These are phyloP conservation scores for Plasmodium cynomolgi DNA, from an alignment of 169 alveolate species.

Conservation along the genomic window DNA sequence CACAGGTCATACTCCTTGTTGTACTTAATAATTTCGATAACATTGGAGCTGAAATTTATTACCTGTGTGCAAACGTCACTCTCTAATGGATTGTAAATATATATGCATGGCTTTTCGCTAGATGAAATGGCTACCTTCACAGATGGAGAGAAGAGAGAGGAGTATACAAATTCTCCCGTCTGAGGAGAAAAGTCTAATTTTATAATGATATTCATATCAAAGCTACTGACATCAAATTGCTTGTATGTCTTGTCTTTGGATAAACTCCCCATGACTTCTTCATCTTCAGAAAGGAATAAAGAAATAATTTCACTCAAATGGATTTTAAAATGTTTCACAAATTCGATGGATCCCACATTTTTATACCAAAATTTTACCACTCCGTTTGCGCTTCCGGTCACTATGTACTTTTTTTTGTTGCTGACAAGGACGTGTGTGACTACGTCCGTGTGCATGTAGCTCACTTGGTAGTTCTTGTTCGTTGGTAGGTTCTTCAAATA, in stretches of 20 bases:
- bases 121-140: slow-evolving; percentile 69
- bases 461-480: slow-evolving; percentile 88
- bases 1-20: slow-evolving; percentile 79
- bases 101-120: slow-evolving; percentile 40
- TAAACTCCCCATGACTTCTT: slow-evolving; percentile 84
- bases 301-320: slow-evolving; percentile 90
- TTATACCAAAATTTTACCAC: slow-evolving; percentile 97
- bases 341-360: slow-evolving; percentile 94
- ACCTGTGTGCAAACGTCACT: slow-evolving; percentile 43
- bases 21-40: slow-evolving; percentile 80
- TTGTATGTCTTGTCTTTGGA: slow-evolving; percentile 87
- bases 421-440: slow-evolving; percentile 90
- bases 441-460: slow-evolving; percentile 92
- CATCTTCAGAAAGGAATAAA: slow-evolving; percentile 86
- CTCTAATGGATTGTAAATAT: slow-evolving; percentile 50
- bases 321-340: slow-evolving; percentile 96
- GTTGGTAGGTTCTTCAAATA: slow-evolving; percentile 88
- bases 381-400: slow-evolving; percentile 97
- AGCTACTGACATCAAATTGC: slow-evolving; percentile 84
- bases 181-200: slow-evolving; percentile 70
- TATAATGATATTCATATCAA: slow-evolving; percentile 82
- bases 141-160: slow-evolving; percentile 16
- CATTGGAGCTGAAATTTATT: slow-evolving; percentile 24
- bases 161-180: slow-evolving; percentile 35
- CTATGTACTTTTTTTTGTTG: slow-evolving; percentile 89